These are phyloP conservation scores for Tuber calosporum DNA, from an alignment of 495 filamentous ascomycete genomes.

Conservation along the genomic window DNA sequence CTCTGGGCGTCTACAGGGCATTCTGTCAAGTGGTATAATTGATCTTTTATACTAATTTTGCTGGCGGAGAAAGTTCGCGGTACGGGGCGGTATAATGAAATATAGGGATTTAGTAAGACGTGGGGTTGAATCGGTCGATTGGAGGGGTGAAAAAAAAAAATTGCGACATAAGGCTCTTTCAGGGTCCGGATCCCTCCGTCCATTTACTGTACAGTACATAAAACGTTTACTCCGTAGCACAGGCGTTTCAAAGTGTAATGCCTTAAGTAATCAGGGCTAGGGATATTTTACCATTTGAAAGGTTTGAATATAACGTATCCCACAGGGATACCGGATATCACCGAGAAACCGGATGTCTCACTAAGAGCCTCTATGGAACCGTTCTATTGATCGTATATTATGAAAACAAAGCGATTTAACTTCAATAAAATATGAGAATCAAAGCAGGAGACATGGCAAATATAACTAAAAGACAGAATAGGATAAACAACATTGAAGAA, in stretches of 20 bases:
- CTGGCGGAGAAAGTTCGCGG: not conserved
- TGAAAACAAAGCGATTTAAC: not conserved
- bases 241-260: too few species aligned
- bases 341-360: slow-evolving; percentile 1
- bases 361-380: not conserved
- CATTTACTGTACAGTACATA: too few species aligned
- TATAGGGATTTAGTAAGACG: not conserved
- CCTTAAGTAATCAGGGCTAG: too few species aligned
- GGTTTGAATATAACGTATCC: too few species aligned
- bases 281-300: too few species aligned
- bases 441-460: too few species aligned
- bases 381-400: not conserved
- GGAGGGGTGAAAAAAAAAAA: not conserved
- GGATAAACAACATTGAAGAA: too few species aligned
- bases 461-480: too few species aligned
- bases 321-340: too few species aligned
- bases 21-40: not conserved
- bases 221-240: too few species aligned
- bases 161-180: not conserved
- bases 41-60: not conserved
- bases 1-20: not conserved
- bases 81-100: not conserved
- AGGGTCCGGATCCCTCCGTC: not conserved
- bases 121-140: not conserved
- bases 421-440: too few species aligned